Base-by-base conservation (phyloP, 306 rosid species). In the Mucuna pruriens region DNA sequence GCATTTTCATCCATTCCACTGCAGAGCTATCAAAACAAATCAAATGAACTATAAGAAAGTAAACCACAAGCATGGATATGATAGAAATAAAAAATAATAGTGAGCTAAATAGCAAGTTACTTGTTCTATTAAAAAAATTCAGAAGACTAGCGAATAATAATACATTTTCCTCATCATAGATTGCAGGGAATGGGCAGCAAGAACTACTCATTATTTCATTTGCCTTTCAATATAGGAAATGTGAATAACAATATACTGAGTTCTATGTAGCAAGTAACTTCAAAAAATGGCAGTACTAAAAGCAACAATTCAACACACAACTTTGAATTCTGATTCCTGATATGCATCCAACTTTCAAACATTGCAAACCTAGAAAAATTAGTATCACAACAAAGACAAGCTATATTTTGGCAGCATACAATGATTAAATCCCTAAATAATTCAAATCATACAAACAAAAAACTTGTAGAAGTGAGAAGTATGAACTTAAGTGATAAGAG, bases 1-100 rank as follows among this genome's bases (percentile, higher is more conserved):
- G 99, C 98, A 81, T 86, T 92, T 84, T 96, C 99, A 76, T 96
- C 99, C 98, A 96, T 96, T 85, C 99, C 99, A 74, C 99, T 96
- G 86, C 99, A 96, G 49, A 93, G 90, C 99, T 96, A 81, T 78
- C 55, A 75, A 60, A 77, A 75, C 67, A 86, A 70, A 60, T 11
- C 34, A 77, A 68, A 80, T 67, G 67, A 84, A 80, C 33, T 81
- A 38, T 74, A 62, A 82, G 49, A 39, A 57, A 16, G 52, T 34
- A 39, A 78, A 51, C 20, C 75, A 62, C 20, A 34, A 74, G 42
- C 10, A 13, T 7, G 12, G 19, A 15, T 33, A 68, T 49, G 9
- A 23, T 33, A 69, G 55, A 19, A 76, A 60, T 15, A 45, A 45
- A 25, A 64, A 76, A 76, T 23, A 48, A 51, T 49, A 39, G 22